Evolutionary conservation across 306 rosid genomes (phyloP), one percentile per base, ranked within the genome.

Genomic region (Prinsepia uniflora): DNA sequence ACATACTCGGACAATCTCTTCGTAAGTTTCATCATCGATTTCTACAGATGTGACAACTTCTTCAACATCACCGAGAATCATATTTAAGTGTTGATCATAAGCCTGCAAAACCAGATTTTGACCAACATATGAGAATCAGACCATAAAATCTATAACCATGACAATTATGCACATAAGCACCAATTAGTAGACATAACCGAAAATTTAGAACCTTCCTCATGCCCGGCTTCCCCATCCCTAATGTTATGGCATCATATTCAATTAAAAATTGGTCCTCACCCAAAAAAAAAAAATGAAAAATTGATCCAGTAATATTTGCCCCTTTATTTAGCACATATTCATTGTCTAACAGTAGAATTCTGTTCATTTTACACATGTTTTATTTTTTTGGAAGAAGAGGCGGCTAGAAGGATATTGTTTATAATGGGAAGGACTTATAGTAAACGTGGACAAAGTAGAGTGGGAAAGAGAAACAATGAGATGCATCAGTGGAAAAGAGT

Each of bases 41-140:
- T 95, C 99, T 8, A 95, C 96, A 9, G 96, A 83, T 8, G 99
- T 95, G 72, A 95, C 96, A 20, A 87, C 44, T 83, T 95, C 99
- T 76, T 95, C 99, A 24, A 95, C 99, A 80, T 95, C 99, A 45
- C 99, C 99, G n/a, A 95, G 99, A 82, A 95, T 95, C 99, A 95
- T 95, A 81, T 95, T 95, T 62, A 95, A 90, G 83, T 95, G 99
- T 71, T 95, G 99, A 86, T 95, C 99, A 79, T 95, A 95, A 52
- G 99, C 99, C 99, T 95, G 89, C 81, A 88, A 77, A 71, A 49
- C 41, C 64, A 75, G 72, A 75, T 67, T 57, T 65, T 45, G 55
- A 77, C 60, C 67, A 67, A 70, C 13, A 71, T 30, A 55, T 55
- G 10, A 63, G 30, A 66, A 44, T 7, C 20, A 6, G 5, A 40